A percentile compares a stretch with the other conserved stretches of the same genome.
These are phyloP conservation scores for Bathelium albidoporum DNA, from an alignment of 495 filamentous ascomycete species.

Conservation along the genomic window DNA sequence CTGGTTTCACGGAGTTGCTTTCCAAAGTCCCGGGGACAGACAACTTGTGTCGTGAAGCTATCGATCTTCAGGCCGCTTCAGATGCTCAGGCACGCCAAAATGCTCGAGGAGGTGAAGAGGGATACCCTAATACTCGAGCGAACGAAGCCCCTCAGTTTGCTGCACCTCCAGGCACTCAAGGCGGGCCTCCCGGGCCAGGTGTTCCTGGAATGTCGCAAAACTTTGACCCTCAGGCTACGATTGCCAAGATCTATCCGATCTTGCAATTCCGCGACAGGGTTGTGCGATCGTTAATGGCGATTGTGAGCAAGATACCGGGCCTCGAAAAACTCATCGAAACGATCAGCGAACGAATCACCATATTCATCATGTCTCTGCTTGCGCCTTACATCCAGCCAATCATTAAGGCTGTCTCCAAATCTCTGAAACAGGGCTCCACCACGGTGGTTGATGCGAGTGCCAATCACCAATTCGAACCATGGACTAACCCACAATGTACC, in stretches of 20 bases:
- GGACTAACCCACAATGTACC: constrained; percentile 74
- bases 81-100: constrained; percentile 53
- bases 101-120: constrained; percentile 10
- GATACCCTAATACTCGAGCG: constrained; percentile 22
- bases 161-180: constrained; percentile 39
- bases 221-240: constrained; percentile 74
- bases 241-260: constrained; percentile 85
- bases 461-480: constrained; percentile 79
- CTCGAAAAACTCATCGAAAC: constrained; percentile 77
- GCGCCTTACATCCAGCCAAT: constrained; percentile 85
- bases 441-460: constrained; percentile 69
- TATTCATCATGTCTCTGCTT: constrained; percentile 81
- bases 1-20: constrained; percentile 60
- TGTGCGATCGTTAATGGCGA: constrained; percentile 66
- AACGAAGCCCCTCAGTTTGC: constrained; percentile 26
- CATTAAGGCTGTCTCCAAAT: constrained; percentile 74
- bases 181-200: constrained; percentile 40
- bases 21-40: constrained; percentile 69
- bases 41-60: constrained; percentile 67
- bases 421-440: constrained; percentile 72
- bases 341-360: constrained; percentile 79
- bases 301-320: constrained; percentile 87
- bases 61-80: constrained; percentile 61
- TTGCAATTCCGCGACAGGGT: constrained; percentile 89
- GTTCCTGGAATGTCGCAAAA: constrained; percentile 61